Evolutionary conservation across 2,329 filamentous ascomycete genomes (phyloP), one percentile per base, ranked within the genome.

Genomic region (Macrophomina tecta): DNA sequence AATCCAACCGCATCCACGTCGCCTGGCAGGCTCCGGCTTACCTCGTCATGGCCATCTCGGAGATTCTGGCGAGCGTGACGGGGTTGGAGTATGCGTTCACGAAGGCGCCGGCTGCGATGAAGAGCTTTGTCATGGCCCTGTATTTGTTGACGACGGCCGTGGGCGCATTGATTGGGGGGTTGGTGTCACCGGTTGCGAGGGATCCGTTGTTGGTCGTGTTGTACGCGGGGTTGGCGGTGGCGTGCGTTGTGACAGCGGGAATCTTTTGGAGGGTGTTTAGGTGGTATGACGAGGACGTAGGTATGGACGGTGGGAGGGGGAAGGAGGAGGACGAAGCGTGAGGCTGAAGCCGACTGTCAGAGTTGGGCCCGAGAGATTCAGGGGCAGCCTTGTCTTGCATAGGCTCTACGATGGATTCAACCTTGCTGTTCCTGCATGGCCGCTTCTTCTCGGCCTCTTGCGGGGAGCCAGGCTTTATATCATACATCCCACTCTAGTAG

Each of bases 161-260:
- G 52, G 86, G 86, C 3, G 83, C 86, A 1, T 85, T 85, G 38
- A 78, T 92, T 28, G 87, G 85, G 2, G 86, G 89, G 70, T 85
- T 88, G 2, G 79, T 91, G 12, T 84, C 87, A 1, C 87, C 89
- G 0, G 78, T 83, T 5, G 85, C 87, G 6, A 84, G 84, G 66
- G 87, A 92, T 73, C 90, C 90, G 28, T 82, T 87, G 70, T 84
- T 91, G 71, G 73, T 89, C 67, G 91, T 88, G 87, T 85, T 91
- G 83, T 91, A 90, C 72, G 81, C 82, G 30, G 86, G 85, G 23
- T 77, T 90, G n/a, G 83, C 83, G 5, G 72, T 78, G 64, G 81
- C 82, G 16, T 83, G 85, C 0, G 82, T 82, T 64, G 34, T 80
- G 1, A 80, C 82, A 3, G 85, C 85, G 28, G 77, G 81, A 36